phyloP scores from a whole-genome alignment of 371 early-diverging fungal species.

The Mortierella sp. region DNA sequence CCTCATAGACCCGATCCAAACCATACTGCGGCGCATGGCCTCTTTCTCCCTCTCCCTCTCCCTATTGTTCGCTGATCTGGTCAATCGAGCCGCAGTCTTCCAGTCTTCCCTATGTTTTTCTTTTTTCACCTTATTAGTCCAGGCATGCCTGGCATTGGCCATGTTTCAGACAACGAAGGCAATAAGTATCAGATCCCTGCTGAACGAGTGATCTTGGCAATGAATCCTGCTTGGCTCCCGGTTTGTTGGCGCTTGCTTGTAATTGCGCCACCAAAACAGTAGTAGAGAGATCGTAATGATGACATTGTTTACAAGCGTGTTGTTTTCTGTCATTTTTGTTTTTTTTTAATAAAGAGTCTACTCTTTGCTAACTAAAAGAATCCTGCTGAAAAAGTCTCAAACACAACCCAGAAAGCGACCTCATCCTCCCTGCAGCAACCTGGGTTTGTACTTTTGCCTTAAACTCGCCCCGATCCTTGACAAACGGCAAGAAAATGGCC shows the following conservation, averaged over 20 bases:
- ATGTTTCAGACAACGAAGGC: not conserved
- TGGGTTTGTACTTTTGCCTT: constrained; percentile 31
- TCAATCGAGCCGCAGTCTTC: not conserved
- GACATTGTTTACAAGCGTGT: not conserved
- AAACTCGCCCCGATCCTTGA: constrained; percentile 37
- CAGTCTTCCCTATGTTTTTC: too few species aligned
- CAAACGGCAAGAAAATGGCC: constrained; percentile 39
- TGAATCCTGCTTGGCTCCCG: not conserved
- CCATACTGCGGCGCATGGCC: not conserved
- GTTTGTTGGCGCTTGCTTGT: not conserved
- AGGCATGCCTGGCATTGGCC: not conserved
- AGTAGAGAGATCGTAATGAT: not conserved
- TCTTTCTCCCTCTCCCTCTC: not conserved
- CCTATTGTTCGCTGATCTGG: not conserved
- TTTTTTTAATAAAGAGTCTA: not conserved
- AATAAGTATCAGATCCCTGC: not conserved
- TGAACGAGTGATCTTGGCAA: not conserved
- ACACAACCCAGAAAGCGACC: constrained; percentile 24
- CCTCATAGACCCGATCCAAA: not conserved
- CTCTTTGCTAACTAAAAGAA: not conserved
- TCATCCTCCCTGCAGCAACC: constrained; percentile 16
- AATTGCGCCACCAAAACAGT: not conserved
- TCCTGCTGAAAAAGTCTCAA: constrained; percentile 1
- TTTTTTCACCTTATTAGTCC: not conserved
- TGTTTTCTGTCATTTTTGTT: not conserved